Conservation (phyloP, 768 basidiomycete species). For the Suillus placidus region DNA sequence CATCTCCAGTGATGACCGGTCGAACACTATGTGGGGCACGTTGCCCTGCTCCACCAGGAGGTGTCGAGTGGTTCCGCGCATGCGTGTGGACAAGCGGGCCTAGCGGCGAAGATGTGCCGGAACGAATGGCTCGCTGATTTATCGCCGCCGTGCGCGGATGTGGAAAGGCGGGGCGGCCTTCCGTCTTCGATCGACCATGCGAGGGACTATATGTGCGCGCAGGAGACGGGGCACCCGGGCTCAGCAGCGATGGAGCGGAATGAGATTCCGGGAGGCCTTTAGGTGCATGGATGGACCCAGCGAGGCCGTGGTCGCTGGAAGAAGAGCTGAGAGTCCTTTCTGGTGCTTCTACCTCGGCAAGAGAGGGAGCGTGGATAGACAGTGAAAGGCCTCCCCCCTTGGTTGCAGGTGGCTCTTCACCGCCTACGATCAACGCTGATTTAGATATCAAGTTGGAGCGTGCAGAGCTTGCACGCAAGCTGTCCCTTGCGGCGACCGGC, state of each 20-base stretch:
- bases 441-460: slow-evolving; percentile 20
- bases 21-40: slow-evolving; percentile 50
- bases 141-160: slow-evolving; percentile 27
- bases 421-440: slow-evolving; percentile 6
- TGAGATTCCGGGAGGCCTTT: slow-evolving; percentile 40
- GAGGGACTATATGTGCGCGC: slow-evolving; percentile 37
- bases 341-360: slow-evolving; percentile 20
- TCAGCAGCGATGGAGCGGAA: slow-evolving; percentile 37
- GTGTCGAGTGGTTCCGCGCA: slow-evolving; percentile 68
- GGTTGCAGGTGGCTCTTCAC: slow-evolving; percentile 20
- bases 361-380: slow-evolving; percentile 30
- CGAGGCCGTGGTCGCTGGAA: slow-evolving; percentile 39
- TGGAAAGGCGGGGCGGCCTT: slow-evolving; percentile 45
- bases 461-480: slow-evolving; percentile 17
- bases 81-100: slow-evolving; percentile 40
- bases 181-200: slow-evolving; percentile 61
- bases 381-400: slow-evolving; percentile 26
- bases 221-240: slow-evolving; percentile 29
- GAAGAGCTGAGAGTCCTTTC: slow-evolving; percentile 22
- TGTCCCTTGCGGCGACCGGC: slow-evolving; percentile 36
- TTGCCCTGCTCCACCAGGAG: slow-evolving; percentile 45
- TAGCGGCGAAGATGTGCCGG: slow-evolving; percentile 48
- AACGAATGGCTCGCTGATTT: slow-evolving; percentile 41
- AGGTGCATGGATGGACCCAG: slow-evolving; percentile 63
- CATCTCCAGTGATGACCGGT: slow-evolving; percentile 75